Evolutionary conservation across 495 filamentous ascomycete species (phyloP).

Genomic region (Elasticomyces elasticus): DNA sequence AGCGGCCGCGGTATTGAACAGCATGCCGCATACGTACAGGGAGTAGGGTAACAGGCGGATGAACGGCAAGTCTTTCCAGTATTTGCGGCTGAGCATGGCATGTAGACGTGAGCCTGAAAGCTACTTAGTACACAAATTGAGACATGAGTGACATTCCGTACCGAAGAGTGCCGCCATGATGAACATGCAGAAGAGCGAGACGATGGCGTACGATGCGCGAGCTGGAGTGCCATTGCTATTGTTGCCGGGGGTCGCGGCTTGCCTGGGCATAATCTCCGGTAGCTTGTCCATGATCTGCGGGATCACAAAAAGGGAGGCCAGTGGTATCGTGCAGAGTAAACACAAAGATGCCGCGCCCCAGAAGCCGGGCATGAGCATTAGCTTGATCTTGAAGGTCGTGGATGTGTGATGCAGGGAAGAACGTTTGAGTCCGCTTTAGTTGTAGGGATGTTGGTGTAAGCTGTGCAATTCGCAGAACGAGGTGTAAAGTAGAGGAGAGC

Average conservation of each 20-base stretch:
- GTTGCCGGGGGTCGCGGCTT: neutral
- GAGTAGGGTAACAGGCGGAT: constrained; percentile 21
- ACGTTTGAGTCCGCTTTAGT: too few relatives aligned
- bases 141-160: neutral
- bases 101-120: constrained; percentile 21
- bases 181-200: constrained; percentile 10
- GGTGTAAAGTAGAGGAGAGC: too few relatives aligned
- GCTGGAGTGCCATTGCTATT: neutral
- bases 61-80: constrained; percentile 17
- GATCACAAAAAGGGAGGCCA: neutral
- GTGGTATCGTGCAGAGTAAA: neutral
- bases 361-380: constrained; percentile 1
- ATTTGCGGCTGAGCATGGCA: constrained; percentile 7
- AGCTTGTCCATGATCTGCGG: neutral
- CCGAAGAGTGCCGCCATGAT: constrained; percentile 4
- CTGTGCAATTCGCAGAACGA: too few relatives aligned
- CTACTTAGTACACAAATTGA: too few relatives aligned
- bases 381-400: too few relatives aligned
- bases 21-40: constrained; percentile 19
- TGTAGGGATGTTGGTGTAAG: too few relatives aligned
- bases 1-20: constrained; percentile 21
- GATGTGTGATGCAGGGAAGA: neutral
- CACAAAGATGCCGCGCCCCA: neutral
- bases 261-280: neutral
- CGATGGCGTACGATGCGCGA: constrained; percentile 2